Base-by-base conservation (phyloP, 2,329 filamentous ascomycete genomes). In the Paecilomyces formosus region DNA sequence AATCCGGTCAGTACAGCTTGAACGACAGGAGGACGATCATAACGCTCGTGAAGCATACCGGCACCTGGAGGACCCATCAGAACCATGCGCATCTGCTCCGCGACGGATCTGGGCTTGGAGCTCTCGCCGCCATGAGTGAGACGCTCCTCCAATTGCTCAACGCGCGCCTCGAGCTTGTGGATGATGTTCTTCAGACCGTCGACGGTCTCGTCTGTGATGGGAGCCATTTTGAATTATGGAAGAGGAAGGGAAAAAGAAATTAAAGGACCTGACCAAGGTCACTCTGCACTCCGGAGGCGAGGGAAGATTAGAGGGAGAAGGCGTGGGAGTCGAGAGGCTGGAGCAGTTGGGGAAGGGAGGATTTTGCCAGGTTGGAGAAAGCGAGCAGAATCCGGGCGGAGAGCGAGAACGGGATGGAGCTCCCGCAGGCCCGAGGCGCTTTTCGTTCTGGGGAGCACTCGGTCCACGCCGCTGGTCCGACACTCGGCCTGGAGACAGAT, bases 61-160 rank as follows among this genome's bases (percentile, higher is more conserved):
- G 94, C 94, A 77, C 94, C 94, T 58, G 94, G 94, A 73, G 94
- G 94, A 39, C 94, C 94, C 81, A 99, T 97, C 72, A 99, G 81
- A 70, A 99, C 92, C 89, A 99, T 96, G 79, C 94, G 88, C 78
- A 99, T 85, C 72, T 88, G 84, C 66, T 88, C 82, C 45, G 81
- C 67, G 61, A 76, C 35, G 62, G 81, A 82, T 69, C 78, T 80
- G 61, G 79, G 65, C 64, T 74, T 72, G 49, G 77, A 73, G 66
- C 80, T 79, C 66, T 83, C 82, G 61, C 81, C 78, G 67, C 73
- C 72, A 71, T 75, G 67, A 66, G 76, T 72, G 60, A 94, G 81
- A 73, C 86, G 86, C 71, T 83, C 77, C 78, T 99, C 94, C 66
- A 99, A 85, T 72, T 90, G 84, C 77, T 88, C 87, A 70, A 99